Conservation (phyloP, 805 yeast genomes). For the Lipomyces anomalus region DNA sequence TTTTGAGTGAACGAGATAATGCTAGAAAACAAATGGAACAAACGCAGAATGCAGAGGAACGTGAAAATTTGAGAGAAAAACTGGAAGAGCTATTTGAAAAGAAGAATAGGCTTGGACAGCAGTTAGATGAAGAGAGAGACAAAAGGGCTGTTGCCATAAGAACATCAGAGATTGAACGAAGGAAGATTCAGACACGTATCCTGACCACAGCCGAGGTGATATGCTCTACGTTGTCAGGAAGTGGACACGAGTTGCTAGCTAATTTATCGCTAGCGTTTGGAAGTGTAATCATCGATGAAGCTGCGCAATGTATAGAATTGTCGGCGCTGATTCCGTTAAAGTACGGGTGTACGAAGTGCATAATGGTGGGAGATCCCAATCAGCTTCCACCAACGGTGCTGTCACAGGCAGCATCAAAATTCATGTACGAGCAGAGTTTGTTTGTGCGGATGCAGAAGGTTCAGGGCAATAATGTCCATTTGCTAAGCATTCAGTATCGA, state of each 20-base stretch:
- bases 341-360: conserved; percentile 83
- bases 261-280: conserved; percentile 72
- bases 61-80: conserved; percentile 35
- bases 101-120: conserved; percentile 64
- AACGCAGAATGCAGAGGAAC: conserved; percentile 28
- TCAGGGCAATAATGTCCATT: conserved; percentile 52
- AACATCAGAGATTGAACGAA: conserved; percentile 68
- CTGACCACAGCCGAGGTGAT: conserved; percentile 73
- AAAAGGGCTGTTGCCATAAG: conserved; percentile 60
- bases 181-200: conserved; percentile 67
- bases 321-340: conserved; percentile 87
- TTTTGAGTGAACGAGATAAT: conserved; percentile 53
- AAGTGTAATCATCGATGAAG: conserved; percentile 92
- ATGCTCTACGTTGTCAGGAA: conserved; percentile 88
- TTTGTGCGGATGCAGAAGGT: conserved; percentile 87
- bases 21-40: conserved; percentile 40
- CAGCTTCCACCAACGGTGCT: conserved; percentile 96
- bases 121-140: conserved; percentile 76
- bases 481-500: conserved; percentile 89
- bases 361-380: conserved; percentile 98
- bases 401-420: conserved; percentile 77
- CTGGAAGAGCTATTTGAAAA: conserved; percentile 53
- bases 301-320: conserved; percentile 93
- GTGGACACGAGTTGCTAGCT: conserved; percentile 83
- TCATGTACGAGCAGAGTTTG: conserved; percentile 80